phyloP scores from a whole-genome alignment of 257 asterid genomes.

The Solanum peruvianum region DNA sequence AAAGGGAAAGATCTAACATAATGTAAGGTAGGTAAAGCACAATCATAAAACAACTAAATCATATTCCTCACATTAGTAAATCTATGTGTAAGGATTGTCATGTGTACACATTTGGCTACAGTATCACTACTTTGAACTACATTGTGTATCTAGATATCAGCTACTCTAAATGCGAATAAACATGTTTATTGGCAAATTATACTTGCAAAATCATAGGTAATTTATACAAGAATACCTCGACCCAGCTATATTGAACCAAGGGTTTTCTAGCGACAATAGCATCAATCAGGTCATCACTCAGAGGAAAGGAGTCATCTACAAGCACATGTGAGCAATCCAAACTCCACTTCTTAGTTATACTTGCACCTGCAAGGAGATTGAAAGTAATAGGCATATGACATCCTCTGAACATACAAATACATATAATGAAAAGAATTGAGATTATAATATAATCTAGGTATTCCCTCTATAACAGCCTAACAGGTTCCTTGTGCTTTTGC shows the following conservation, averaged over 20 bases:
- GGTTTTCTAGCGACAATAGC: constrained; percentile 54
- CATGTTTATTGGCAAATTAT: background rate
- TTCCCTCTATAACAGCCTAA: background rate
- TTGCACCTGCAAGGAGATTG: constrained; percentile 42
- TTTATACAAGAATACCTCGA: constrained; percentile 51
- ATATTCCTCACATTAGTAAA: background rate
- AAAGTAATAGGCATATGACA: background rate
- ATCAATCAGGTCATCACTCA: constrained; percentile 46
- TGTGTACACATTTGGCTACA: background rate
- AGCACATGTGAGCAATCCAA: constrained; percentile 67
- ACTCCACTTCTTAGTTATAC: constrained; percentile 47
- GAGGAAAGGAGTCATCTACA: constrained; percentile 43
- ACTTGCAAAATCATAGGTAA: background rate
- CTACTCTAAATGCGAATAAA: background rate
- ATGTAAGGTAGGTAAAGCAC: background rate
- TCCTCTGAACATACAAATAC: background rate
- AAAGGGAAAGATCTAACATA: background rate
- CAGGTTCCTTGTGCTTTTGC: background rate
- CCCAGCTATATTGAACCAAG: constrained; percentile 48
- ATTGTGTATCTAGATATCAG: background rate
- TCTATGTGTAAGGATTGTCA: background rate
- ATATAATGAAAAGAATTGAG: background rate
- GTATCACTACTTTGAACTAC: background rate
- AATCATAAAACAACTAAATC: background rate
- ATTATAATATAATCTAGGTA: background rate